Evolutionary conservation across 2,329 filamentous ascomycete species (phyloP).

Genomic region (Trichoderma aggressivum): DNA sequence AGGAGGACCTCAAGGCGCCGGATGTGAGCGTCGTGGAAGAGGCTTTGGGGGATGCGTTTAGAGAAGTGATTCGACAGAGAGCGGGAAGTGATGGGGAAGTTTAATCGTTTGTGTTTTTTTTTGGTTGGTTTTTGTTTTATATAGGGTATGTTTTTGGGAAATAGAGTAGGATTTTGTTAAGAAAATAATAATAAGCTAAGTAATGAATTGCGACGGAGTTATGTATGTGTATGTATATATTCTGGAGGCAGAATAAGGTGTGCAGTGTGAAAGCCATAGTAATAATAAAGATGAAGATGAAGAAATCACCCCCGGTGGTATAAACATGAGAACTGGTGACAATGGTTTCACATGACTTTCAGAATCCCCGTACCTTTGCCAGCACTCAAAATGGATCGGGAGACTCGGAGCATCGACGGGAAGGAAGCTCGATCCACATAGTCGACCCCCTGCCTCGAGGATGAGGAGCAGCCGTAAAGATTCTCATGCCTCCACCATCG

Average conservation of each 20-base stretch:
- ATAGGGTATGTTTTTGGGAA: neutral
- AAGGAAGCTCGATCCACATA: conserved; percentile 4
- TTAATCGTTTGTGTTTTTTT: neutral
- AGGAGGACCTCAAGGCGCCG: conserved; percentile 20
- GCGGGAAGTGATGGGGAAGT: conserved; percentile 9
- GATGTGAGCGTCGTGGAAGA: conserved; percentile 32
- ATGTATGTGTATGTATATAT: neutral
- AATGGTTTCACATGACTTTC: neutral
- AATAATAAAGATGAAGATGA: neutral
- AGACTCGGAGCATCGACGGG: neutral
- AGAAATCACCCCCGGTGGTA: neutral
- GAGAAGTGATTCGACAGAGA: conserved; percentile 40
- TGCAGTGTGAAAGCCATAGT: neutral
- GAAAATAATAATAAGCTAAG: neutral
- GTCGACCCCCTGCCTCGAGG: neutral
- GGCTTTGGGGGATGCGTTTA: conserved; percentile 41
- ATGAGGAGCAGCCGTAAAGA: neutral
- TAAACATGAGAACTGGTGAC: neutral
- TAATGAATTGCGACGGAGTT: neutral
- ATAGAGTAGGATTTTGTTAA: neutral
- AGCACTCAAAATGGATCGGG: neutral
- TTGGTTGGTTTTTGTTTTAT: neutral
- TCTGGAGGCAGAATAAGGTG: neutral
- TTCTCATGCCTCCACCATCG: neutral
- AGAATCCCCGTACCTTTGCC: neutral